Evolutionary conservation across 1,139 yeast genomes (phyloP).

Genomic region (Magnusiomyces tetraspermus): DNA sequence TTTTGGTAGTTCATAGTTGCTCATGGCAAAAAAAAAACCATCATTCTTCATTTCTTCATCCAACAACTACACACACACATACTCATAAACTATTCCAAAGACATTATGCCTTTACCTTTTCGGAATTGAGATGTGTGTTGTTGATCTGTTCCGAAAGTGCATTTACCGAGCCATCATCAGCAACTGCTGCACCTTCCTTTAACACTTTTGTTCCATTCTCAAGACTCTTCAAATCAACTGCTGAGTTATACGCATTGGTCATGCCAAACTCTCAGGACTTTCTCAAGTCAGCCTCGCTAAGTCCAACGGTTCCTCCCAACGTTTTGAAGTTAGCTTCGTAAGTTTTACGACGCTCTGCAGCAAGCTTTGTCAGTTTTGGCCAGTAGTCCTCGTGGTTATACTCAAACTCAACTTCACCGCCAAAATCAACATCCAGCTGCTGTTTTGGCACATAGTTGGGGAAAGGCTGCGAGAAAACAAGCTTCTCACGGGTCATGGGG

Average conservation of each 20-base stretch:
- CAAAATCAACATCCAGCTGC: slow-evolving; percentile 76
- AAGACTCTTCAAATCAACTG: neutral
- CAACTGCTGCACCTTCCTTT: too few species aligned
- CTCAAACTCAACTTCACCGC: slow-evolving; percentile 74
- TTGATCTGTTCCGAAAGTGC: too few species aligned
- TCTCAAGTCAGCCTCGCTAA: slow-evolving; percentile 73
- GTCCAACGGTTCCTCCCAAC: slow-evolving; percentile 65
- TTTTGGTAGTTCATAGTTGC: too few species aligned
- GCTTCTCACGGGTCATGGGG: slow-evolving; percentile 85
- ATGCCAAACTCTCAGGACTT: slow-evolving; percentile 10
- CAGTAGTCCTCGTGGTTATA: slow-evolving; percentile 75
- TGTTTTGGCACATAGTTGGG: slow-evolving; percentile 67
- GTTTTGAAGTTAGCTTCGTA: slow-evolving; percentile 55
- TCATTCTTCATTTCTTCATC: too few species aligned
- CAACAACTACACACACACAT: too few species aligned
- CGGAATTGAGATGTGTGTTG: too few species aligned
- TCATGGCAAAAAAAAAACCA: too few species aligned
- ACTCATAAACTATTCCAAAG: too few species aligned
- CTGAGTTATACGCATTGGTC: slow-evolving; percentile 3
- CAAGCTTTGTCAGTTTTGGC: slow-evolving; percentile 56
- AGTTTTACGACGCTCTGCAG: slow-evolving; percentile 44
- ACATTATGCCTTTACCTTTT: too few species aligned
- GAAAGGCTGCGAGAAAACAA: slow-evolving; percentile 84
- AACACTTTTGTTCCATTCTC: too few species aligned
- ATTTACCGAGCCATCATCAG: too few species aligned